A percentile compares a stretch with the other conserved stretches of the same genome.
Evolutionary conservation across 768 basidiomycete species (phyloP).

Genomic region (Tulasnella sp.): DNA sequence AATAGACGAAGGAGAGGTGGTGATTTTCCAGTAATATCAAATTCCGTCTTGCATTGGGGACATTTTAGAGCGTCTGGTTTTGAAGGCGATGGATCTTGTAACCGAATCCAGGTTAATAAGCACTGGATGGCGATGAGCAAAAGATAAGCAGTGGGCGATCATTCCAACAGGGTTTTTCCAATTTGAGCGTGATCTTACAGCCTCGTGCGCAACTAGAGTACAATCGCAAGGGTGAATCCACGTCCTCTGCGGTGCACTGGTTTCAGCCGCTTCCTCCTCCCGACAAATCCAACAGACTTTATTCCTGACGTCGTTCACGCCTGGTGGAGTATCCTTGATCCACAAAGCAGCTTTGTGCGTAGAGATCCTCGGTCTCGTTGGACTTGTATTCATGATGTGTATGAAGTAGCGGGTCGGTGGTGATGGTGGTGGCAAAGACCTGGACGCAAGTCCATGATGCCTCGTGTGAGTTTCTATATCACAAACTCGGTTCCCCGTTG

Average conservation of each 20-base stretch:
- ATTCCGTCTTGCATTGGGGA: slow-evolving; percentile 8
- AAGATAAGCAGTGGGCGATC: neutral
- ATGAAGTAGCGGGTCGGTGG: neutral
- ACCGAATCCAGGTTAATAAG: slow-evolving; percentile 8
- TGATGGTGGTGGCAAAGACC: neutral
- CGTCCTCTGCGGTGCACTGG: neutral
- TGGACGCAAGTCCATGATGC: neutral
- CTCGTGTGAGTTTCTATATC: neutral
- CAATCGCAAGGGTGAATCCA: slow-evolving; percentile 12
- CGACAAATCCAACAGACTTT: slow-evolving; percentile 15
- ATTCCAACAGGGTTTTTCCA: neutral
- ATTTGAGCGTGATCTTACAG: neutral
- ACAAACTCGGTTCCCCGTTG: neutral
- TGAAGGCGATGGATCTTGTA: neutral
- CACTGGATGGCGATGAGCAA: neutral
- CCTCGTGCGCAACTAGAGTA: slow-evolving; percentile 12
- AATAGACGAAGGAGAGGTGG: neutral
- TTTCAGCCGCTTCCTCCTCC: slow-evolving; percentile 4
- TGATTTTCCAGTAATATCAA: neutral
- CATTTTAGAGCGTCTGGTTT: neutral
- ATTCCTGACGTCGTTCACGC: slow-evolving; percentile 7
- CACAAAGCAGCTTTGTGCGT: neutral
- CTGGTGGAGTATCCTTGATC: neutral
- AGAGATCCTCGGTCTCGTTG: neutral
- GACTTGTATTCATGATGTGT: neutral